Percentiles rank a stretch among this genome's conserved stretches.
Conservation (phyloP, 441 rosid species). For the Euphorbia schlechtendalii region DNA sequence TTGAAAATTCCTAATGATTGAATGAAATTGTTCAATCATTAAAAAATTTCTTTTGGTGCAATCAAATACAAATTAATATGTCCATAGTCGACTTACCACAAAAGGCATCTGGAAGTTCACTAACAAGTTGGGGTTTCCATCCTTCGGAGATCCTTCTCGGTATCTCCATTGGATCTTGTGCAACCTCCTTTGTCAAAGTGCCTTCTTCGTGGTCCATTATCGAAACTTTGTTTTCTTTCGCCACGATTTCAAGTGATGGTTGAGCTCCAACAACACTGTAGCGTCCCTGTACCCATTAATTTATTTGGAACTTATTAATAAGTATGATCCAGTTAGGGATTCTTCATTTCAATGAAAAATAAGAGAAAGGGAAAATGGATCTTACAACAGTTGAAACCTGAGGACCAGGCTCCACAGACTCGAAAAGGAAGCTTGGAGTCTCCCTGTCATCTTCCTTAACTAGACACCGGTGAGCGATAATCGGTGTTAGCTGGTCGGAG, state of each 20-base stretch:
- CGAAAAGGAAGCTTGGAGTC: constrained; percentile 85
- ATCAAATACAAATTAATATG: no score
- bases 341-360: no score
- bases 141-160: constrained; percentile 59
- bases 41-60: no score
- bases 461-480: constrained; percentile 78
- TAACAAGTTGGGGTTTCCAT: constrained; percentile 70
- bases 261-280: constrained; percentile 83
- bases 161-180: constrained; percentile 73
- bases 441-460: constrained; percentile 88
- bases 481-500: constrained; percentile 87
- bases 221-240: constrained; percentile 62
- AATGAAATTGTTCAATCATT: no score
- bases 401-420: constrained; percentile 69
- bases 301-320: no score
- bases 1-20: no score
- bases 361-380: neutral
- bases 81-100: constrained; percentile 59
- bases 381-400: constrained; percentile 57
- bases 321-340: no score
- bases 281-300: constrained; percentile 46
- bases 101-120: constrained; percentile 79
- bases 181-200: constrained; percentile 46
- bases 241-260: constrained; percentile 74
- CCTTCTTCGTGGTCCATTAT: constrained; percentile 67